These are phyloP conservation scores for Serendipita sp. DNA, from an alignment of 768 basidiomycete genomes.

Conservation along the genomic window DNA sequence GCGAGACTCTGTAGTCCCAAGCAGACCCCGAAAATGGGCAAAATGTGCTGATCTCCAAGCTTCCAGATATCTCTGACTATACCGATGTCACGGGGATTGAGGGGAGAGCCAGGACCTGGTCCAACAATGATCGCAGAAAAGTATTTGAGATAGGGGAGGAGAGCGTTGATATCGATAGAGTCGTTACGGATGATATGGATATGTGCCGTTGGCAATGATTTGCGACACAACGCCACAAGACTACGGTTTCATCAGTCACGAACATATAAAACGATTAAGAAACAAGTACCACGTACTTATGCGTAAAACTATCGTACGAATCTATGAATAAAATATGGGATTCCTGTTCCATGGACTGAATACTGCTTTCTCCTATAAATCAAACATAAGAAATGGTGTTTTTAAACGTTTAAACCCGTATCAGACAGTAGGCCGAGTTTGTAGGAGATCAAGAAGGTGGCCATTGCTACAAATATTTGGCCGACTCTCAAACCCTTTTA, in stretches of 20 bases:
- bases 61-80: conserved; percentile 58
- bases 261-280: background rate
- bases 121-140: conserved; percentile 62
- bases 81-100: conserved; percentile 44
- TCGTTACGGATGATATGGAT: conserved; percentile 68
- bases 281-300: conserved; percentile 42
- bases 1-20: conserved; percentile 67
- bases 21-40: conserved; percentile 74
- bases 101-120: conserved; percentile 68
- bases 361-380: background rate
- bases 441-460: too few species aligned
- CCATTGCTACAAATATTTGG: conserved; percentile 2
- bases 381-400: background rate
- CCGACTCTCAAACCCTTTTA: background rate
- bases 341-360: background rate
- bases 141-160: conserved; percentile 36
- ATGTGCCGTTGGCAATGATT: conserved; percentile 40
- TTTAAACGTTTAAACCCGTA: background rate
- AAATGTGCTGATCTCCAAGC: conserved; percentile 29
- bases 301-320: conserved; percentile 80
- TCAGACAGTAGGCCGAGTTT: background rate
- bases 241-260: conserved; percentile 22
- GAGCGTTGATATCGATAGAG: conserved; percentile 30
- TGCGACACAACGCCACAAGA: conserved; percentile 53
- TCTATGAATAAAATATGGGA: conserved; percentile 45